Base-by-base conservation (phyloP, 2,329 filamentous ascomycete genomes). In the Xylaria sp. region DNA sequence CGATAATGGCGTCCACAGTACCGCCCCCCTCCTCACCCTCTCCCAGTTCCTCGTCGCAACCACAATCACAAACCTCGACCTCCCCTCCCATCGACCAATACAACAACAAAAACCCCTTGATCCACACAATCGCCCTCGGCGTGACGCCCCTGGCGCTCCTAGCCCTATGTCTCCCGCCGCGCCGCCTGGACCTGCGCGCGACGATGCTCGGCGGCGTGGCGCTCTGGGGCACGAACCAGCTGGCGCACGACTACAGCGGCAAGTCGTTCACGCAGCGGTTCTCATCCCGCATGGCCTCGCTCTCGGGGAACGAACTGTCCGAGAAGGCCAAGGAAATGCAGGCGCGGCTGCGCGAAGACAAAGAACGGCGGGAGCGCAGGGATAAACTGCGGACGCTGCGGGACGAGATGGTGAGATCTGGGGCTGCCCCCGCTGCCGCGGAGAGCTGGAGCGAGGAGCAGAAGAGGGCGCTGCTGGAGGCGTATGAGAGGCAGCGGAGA, bases 241-340 rank as follows among this genome's bases (percentile, higher is more conserved):
- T 90, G 49, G 82, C 82, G 58, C 83, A 85, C 78, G 86, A 88
- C 78, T 89, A 86, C 79, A 88, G 83, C 15, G 87, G 87, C 60
- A 81, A 81, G 59, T 87, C 86, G 33, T 82, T 89, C 68, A 80
- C 82, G 74, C 74, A 80, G 71, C 86, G 86, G 9, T 82, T 87
- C 70, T 78, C 78, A 66, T 79, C 74, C 70, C 84, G 86, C 63
- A 74, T 83, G 71, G 75, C 75, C 31, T 81, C 81, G 18, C 79
- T 89, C 52, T 78, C 88, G 51, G 83, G 83, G 69, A 84, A 82
- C 56, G 83, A 86, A 62, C 86, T 91, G 18, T 88, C 87, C 51
- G 89, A 91, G 73, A 82, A 82, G 62, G 86, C 87, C 23, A 79
- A 78, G 76, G 80, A 80, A 74, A 86, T 82, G 25, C 84, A 84